These are phyloP conservation scores for Aspergillus sp. DNA, from an alignment of 2,329 filamentous ascomycete genomes.

Conservation along the genomic window DNA sequence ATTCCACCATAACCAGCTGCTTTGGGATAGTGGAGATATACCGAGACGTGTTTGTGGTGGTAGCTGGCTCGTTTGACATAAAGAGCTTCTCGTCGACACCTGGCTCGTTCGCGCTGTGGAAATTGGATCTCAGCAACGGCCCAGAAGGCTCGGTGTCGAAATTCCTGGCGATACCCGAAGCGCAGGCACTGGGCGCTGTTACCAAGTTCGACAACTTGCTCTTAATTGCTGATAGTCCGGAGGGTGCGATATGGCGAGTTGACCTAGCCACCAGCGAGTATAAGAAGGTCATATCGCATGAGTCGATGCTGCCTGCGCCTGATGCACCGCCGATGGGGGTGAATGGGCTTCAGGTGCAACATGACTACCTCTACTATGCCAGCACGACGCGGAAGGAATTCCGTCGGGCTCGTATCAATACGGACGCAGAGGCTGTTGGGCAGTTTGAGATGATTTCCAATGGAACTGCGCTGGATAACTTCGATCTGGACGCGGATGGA, in stretches of 20 bases:
- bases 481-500: constrained; percentile 14
- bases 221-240: neutral
- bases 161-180: neutral
- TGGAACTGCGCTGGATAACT: constrained; percentile 15
- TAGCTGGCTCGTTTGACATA: constrained; percentile 3
- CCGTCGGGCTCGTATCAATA: constrained; percentile 13
- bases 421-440: constrained; percentile 9
- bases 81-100: neutral
- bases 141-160: neutral
- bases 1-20: constrained; percentile 2
- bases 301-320: constrained; percentile 14
- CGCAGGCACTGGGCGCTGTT: neutral
- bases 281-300: constrained; percentile 12
- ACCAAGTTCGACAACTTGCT: neutral
- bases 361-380: constrained; percentile 16
- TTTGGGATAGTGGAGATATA: neutral
- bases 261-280: constrained; percentile 13
- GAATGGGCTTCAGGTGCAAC: constrained; percentile 10
- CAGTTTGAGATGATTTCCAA: constrained; percentile 16
- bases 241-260: constrained; percentile 14
- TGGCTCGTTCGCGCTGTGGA: neutral
- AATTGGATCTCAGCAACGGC: neutral
- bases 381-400: constrained; percentile 16
- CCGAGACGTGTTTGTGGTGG: constrained; percentile 16
- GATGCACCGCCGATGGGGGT: constrained; percentile 14